These are phyloP conservation scores for Acanthamoeba sp. DNA, from an alignment of 208 protist genomes.

Conservation along the genomic window DNA sequence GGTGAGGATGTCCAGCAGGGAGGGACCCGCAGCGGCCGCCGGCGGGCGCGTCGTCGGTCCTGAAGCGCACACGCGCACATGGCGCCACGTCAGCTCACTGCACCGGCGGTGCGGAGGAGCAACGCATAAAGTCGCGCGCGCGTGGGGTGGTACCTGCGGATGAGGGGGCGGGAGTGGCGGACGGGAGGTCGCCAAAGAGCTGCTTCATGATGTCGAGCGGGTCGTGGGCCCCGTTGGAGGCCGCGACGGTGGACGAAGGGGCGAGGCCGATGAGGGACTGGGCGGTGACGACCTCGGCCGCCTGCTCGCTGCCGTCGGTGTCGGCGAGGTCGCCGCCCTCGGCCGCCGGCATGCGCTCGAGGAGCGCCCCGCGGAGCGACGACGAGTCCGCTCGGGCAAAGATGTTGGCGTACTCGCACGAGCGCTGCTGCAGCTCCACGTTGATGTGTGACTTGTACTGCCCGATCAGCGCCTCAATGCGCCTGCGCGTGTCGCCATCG, in stretches of 20 bases:
- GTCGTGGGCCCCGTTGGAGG: neutral
- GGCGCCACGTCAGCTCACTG: too few species aligned
- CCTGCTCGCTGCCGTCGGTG: constrained; percentile 25
- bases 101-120: too few species aligned
- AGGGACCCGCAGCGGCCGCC: neutral
- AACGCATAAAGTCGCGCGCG: too few species aligned
- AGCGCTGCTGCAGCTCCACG: constrained; percentile 79
- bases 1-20: constrained; percentile 3
- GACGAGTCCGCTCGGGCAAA: neutral
- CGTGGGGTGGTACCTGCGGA: too few species aligned
- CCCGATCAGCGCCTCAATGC: constrained; percentile 91
- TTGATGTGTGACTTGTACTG: constrained; percentile 82
- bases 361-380: constrained; percentile 19
- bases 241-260: neutral
- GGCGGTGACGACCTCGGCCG: neutral
- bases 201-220: constrained; percentile 17
- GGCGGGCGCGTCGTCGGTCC: neutral
- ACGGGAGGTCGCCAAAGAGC: constrained; percentile 32
- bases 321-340: constrained; percentile 1
- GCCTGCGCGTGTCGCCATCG: too few species aligned
- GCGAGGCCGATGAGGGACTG: neutral
- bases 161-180: neutral
- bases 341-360: constrained; percentile 71
- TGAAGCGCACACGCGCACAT: too few species aligned
- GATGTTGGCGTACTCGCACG: constrained; percentile 76